These are phyloP conservation scores for Chaetomiaceae sp. DNA, from an alignment of 2,329 filamentous ascomycete genomes.

Conservation along the genomic window DNA sequence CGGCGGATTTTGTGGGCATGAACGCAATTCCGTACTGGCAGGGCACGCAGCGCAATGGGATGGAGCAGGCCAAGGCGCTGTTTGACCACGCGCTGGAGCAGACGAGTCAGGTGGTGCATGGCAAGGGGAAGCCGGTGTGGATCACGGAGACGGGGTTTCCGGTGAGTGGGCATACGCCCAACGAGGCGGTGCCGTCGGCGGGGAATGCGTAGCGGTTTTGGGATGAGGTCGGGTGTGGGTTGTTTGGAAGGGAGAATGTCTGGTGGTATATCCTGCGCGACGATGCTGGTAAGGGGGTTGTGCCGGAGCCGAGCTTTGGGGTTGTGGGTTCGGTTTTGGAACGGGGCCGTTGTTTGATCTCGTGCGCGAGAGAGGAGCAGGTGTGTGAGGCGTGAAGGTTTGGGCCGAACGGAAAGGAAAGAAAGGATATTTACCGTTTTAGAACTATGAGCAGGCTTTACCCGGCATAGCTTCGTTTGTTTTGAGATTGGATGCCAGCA, in stretches of 20 bases:
- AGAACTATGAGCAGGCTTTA: too few relatives aligned
- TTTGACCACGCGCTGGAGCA: background rate
- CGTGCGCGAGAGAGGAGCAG: background rate
- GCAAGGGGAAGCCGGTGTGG: background rate
- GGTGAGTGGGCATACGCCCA: slow-evolving; percentile 58
- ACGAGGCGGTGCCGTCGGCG: slow-evolving; percentile 55
- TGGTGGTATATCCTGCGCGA: slow-evolving; percentile 8
- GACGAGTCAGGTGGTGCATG: slow-evolving; percentile 70
- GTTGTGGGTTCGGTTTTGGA: background rate
- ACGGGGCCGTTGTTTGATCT: slow-evolving; percentile 4
- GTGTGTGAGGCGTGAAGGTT: background rate
- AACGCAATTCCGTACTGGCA: slow-evolving; percentile 6
- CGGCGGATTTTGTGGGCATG: slow-evolving; percentile 2
- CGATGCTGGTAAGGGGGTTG: background rate
- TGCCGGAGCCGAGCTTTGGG: slow-evolving; percentile 3
- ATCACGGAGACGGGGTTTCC: slow-evolving; percentile 57
- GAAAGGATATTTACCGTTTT: too few relatives aligned
- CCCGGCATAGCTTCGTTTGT: too few relatives aligned
- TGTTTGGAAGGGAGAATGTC: slow-evolving; percentile 2
- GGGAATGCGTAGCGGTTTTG: slow-evolving; percentile 50
- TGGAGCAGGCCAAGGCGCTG: background rate
- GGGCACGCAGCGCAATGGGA: background rate
- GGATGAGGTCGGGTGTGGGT: slow-evolving; percentile 2
- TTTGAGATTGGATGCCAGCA: background rate
- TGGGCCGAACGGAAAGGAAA: background rate